Percentiles rank a stretch among this genome's conserved stretches.
phyloP scores from a whole-genome alignment of 108 stramenopile genomes.

The Tribonema minus region DNA sequence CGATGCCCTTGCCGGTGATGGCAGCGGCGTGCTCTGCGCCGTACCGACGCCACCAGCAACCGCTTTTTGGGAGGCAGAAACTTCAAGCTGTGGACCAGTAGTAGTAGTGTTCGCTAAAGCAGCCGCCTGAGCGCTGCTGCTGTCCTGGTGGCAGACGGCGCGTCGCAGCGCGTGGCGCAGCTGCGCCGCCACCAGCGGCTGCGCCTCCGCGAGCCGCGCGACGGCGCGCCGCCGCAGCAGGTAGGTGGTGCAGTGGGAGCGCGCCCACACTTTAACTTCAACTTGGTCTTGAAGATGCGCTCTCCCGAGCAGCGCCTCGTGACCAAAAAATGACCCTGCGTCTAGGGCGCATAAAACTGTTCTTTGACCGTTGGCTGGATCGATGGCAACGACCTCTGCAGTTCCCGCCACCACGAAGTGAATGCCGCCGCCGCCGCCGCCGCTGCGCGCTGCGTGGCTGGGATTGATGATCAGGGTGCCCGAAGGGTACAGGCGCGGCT shows the following conservation, averaged over 20 bases:
- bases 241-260: not conserved
- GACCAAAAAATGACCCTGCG: not conserved
- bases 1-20: too few species aligned
- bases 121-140: too few species aligned
- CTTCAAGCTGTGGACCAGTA: too few species aligned
- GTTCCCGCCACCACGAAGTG: not conserved
- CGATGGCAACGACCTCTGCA: not conserved
- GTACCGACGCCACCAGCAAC: too few species aligned
- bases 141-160: not conserved
- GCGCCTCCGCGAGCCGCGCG: not conserved
- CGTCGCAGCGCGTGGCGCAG: not conserved
- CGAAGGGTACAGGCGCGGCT: not conserved
- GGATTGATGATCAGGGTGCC: not conserved
- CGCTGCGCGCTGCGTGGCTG: too few species aligned
- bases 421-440: not conserved
- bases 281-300: too few species aligned
- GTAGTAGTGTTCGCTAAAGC: too few species aligned
- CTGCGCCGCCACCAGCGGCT: not conserved
- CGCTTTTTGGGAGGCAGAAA: too few species aligned
- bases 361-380: not conserved
- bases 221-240: not conserved
- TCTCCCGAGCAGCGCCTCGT: too few species aligned
- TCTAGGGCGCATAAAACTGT: not conserved
- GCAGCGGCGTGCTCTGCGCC: too few species aligned
- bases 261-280: not conserved